Evolutionary conservation across 352 stramenopile species (phyloP), one percentile per base, ranked within the genome.

Genomic region (Globisporangium alternatum): DNA sequence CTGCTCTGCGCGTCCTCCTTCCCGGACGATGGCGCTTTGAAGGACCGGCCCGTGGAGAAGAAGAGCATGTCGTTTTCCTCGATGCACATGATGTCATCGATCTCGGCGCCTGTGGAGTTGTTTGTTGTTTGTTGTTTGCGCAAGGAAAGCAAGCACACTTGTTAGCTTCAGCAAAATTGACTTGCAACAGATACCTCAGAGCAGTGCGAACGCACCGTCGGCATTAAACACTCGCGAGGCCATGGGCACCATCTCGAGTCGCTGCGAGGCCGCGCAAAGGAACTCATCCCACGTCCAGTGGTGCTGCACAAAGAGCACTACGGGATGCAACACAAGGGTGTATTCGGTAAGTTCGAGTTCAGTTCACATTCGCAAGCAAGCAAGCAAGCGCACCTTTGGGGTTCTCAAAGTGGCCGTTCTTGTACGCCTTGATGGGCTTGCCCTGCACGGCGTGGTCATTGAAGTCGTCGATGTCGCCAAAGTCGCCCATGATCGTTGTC

Each of bases 31-130:
- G 88, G 88, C 10, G 86, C 72, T 35, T 91, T 90, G 60, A 94
- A 96, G 15, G 86, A 88, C 21, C 72, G 78, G 0, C 83, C 85
- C 1, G 83, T 88, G 3, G 86, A 95, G 68, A 96, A 90, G 70
- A 96, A 96, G 35, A 95, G 79, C 72, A 95, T 94, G 72, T 95
- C 88, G 65, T 91, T 89, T 66, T 96, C 88, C 59, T 96, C 88
- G 35, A 96, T 95, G 75, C 86, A 91, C 88, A 95, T 96, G 67
- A 93, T 88, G 71, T 96, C 88, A 62, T 93, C 84, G 59, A 96
- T 90, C 65, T 95, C 86, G 19, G 87, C 83, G 47, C 86, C 79
- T 79, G 54, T n/a, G 21, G n/a, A 8, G 7, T 48, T 48, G 21
- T 33, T 53, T 28, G 47, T 35, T 39, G 33, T 39, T 39, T 39